Evolutionary conservation across 2,329 filamentous ascomycete species (phyloP).

Genomic region (Alternaria solani): DNA sequence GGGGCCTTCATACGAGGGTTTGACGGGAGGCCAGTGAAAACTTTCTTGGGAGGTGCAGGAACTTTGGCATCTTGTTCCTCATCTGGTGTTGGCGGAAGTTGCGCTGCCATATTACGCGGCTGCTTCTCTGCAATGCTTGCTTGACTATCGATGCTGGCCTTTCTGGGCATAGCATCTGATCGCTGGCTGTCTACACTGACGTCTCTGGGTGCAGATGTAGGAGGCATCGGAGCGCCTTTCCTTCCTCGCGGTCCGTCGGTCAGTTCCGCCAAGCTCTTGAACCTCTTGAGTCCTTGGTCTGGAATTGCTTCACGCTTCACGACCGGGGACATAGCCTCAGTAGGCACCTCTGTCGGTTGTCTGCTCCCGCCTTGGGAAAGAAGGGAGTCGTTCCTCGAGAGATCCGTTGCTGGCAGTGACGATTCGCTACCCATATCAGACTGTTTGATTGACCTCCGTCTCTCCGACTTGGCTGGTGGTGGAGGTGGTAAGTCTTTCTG

Average conservation of each 20-base stretch:
- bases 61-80: slow-evolving; percentile 27
- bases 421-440: slow-evolving; percentile 31
- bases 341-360: not conserved
- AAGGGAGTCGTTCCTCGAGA: slow-evolving; percentile 40
- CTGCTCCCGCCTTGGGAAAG: slow-evolving; percentile 32
- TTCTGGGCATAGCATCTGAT: slow-evolving; percentile 1
- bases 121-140: not conserved
- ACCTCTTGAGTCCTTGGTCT: slow-evolving; percentile 29
- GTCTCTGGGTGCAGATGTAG: slow-evolving; percentile 30
- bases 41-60: slow-evolving; percentile 33
- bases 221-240: slow-evolving; percentile 33
- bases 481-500: slow-evolving; percentile 45
- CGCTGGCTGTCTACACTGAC: slow-evolving; percentile 18
- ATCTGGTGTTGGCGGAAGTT: slow-evolving; percentile 45
- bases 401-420: slow-evolving; percentile 31
- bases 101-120: slow-evolving; percentile 17
- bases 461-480: slow-evolving; percentile 46
- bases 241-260: slow-evolving; percentile 41
- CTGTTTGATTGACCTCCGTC: slow-evolving; percentile 25
- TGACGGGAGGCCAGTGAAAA: slow-evolving; percentile 39
- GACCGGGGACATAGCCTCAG: slow-evolving; percentile 15
- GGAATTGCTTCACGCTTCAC: slow-evolving; percentile 42
- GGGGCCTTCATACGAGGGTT: slow-evolving; percentile 39
- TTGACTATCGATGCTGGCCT: slow-evolving; percentile 8
- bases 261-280: slow-evolving; percentile 41